Conservation (phyloP, 768 basidiomycete genomes). For the Mycena metata region DNA sequence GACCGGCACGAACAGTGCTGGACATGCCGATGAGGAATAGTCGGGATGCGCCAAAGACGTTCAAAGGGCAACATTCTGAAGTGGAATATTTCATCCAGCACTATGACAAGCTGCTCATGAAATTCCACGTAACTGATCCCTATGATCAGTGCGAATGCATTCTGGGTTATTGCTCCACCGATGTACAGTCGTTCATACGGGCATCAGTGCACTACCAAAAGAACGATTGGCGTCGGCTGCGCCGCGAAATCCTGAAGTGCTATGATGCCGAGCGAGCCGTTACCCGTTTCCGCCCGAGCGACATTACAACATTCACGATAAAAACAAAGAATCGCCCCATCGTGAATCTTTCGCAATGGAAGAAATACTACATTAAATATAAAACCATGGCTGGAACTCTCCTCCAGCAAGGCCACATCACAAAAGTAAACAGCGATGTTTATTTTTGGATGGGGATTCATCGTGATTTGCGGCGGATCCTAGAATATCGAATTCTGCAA, state of each 20-base stretch:
- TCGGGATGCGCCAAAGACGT: not conserved
- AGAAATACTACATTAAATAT: slow-evolving; percentile 1
- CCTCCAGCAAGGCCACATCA: not conserved
- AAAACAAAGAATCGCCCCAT: not conserved
- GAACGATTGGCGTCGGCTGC: slow-evolving; percentile 21
- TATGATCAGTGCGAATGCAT: no score
- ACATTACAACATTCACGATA: slow-evolving; percentile 19
- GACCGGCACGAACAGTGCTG: not conserved
- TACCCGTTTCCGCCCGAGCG: slow-evolving; percentile 8
- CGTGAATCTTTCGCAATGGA: not conserved
- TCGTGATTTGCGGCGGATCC: not conserved
- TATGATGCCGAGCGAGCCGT: no score
- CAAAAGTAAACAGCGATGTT: not conserved
- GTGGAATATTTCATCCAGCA: slow-evolving; percentile 27
- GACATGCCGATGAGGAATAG: slow-evolving; percentile 33
- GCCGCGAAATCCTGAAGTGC: no score
- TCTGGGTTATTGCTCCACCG: no score
- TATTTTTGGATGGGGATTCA: slow-evolving; percentile 21
- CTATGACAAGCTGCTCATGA: slow-evolving; percentile 13
- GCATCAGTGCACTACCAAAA: no score
- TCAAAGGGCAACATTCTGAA: slow-evolving; percentile 21
- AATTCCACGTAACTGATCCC: not conserved
- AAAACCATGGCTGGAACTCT: slow-evolving; percentile 3
- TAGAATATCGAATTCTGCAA: slow-evolving; percentile 3
- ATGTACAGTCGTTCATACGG: no score